Conservation (phyloP, 2,329 filamentous ascomycete genomes). For the Oidium heveae region DNA sequence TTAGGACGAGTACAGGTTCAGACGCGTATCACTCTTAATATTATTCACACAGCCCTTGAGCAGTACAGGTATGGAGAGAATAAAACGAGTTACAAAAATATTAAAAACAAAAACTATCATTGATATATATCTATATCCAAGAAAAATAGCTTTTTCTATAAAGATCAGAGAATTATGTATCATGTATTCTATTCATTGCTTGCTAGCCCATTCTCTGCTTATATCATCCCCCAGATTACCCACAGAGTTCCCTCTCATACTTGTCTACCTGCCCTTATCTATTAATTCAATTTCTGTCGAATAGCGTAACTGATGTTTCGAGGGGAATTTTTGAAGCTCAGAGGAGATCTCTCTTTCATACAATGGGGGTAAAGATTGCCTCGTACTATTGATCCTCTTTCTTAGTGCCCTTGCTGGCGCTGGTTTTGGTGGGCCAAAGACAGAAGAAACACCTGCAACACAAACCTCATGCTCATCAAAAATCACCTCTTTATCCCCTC, state of each 20-base stretch:
- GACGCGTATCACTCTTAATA: conserved; percentile 42
- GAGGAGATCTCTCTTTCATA: conserved; percentile 73
- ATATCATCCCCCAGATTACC: too few relatives aligned
- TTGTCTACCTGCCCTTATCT: too few relatives aligned
- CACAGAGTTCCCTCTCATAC: too few relatives aligned
- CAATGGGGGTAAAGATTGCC: conserved; percentile 94
- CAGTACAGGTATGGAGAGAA: conserved; percentile 35
- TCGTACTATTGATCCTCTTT: conserved; percentile 73
- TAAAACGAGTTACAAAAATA: too few relatives aligned
- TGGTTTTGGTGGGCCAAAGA: conserved; percentile 15
- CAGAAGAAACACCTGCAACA: conserved; percentile 10
- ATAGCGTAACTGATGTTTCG: not conserved
- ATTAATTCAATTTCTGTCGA: not conserved
- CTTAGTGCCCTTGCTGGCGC: conserved; percentile 35
- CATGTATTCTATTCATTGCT: too few relatives aligned
- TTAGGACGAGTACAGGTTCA: conserved; percentile 35
- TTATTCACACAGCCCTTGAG: conserved; percentile 51
- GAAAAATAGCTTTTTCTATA: too few relatives aligned
- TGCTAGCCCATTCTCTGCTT: too few relatives aligned
- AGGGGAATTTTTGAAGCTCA: conserved; percentile 23
- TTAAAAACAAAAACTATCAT: too few relatives aligned
- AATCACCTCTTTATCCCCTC: conserved; percentile 14
- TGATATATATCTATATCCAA: too few relatives aligned
- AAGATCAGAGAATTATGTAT: too few relatives aligned
- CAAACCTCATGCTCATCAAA: conserved; percentile 7